Conservation (phyloP, 176 grass and related monocot species). For the Zoysia japonica region DNA sequence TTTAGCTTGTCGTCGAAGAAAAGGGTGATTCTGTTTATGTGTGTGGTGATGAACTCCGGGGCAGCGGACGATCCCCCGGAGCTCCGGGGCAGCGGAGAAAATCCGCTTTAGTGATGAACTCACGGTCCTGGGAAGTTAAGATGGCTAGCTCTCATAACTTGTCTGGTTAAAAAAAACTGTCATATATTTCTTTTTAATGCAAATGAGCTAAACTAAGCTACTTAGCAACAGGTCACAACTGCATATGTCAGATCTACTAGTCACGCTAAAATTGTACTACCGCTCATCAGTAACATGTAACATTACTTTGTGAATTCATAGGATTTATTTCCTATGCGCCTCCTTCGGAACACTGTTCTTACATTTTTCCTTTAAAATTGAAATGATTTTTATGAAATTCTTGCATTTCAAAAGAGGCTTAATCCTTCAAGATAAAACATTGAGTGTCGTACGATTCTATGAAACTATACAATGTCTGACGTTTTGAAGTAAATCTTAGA, state of each 20-base stretch:
- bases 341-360: too few species aligned
- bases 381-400: too few species aligned
- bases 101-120: background rate
- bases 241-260: background rate
- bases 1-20: conserved; percentile 30
- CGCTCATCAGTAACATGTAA: background rate
- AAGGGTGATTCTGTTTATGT: background rate
- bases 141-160: background rate
- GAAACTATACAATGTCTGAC: too few species aligned
- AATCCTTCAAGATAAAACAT: too few species aligned
- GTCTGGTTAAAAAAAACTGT: background rate
- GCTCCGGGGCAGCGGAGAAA: too few species aligned
- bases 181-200: too few species aligned
- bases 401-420: too few species aligned
- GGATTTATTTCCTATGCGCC: too few species aligned
- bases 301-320: background rate
- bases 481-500: too few species aligned
- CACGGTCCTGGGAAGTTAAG: background rate
- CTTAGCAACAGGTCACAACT: background rate
- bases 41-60: background rate
- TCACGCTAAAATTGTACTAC: background rate
- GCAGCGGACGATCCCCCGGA: too few species aligned
- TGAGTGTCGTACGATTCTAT: too few species aligned
- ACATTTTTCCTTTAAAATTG: too few species aligned
- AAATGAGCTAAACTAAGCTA: background rate